Conservation (phyloP, 2,329 filamentous ascomycete genomes). For the Fusarium virguliforme region DNA sequence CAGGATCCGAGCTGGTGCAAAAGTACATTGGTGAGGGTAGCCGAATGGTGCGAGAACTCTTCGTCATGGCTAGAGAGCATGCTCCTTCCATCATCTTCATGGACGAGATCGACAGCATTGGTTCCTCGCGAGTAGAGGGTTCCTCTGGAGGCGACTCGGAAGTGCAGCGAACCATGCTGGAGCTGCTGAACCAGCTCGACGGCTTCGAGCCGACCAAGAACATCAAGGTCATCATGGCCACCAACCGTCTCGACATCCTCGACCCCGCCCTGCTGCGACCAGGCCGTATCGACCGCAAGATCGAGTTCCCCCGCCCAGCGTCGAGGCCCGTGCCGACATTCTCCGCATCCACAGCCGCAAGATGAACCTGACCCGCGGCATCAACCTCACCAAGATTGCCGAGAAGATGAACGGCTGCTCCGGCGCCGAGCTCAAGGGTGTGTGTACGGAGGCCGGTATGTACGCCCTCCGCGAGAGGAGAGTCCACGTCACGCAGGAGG, state of each 20-base stretch:
- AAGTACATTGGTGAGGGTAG: constrained; percentile 99
- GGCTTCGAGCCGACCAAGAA: constrained; percentile 99
- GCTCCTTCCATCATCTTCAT: constrained; percentile 99
- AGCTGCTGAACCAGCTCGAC: constrained; percentile 97
- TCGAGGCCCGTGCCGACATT: constrained; percentile 97
- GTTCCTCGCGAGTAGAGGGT: constrained; percentile 95
- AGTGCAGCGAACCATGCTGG: constrained; percentile 98
- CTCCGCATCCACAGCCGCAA: constrained; percentile 96
- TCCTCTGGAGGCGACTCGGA: constrained; percentile 97
- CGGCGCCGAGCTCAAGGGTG: constrained; percentile 97
- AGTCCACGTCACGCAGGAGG: constrained; percentile 98
- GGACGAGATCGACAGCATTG: constrained; percentile 99
- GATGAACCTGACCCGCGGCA: constrained; percentile 98
- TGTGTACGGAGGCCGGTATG: constrained; percentile 99
- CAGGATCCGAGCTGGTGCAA: constrained; percentile 95
- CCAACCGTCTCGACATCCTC: constrained; percentile 96
- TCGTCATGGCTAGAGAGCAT: constrained; percentile 99
- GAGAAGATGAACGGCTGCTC: constrained; percentile 99
- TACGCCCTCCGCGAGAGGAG: constrained; percentile 94
- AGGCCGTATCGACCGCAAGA: constrained; percentile 98
- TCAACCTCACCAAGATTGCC: constrained; percentile 97
- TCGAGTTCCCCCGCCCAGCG: constrained; percentile 98
- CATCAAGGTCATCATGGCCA: constrained; percentile 99
- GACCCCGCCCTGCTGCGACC: constrained; percentile 95
- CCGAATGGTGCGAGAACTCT: constrained; percentile 98